A percentile compares a stretch with the other conserved stretches of the same genome.
Evolutionary conservation across 352 stramenopile species (phyloP).

Genomic region (Nothophytophthora sp.): DNA sequence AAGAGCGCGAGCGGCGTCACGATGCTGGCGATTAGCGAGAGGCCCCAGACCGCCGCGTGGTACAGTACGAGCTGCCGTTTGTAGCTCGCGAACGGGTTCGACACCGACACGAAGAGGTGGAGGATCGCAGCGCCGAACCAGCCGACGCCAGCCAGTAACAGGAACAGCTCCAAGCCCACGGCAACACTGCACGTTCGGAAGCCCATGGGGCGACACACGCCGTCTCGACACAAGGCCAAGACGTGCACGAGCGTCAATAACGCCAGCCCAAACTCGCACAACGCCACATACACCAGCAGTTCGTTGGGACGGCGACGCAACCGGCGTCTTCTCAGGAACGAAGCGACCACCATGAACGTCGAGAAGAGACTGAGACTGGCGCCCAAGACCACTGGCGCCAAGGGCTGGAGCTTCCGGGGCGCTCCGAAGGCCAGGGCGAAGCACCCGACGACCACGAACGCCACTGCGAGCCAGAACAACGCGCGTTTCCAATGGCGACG

Average conservation of each 20-base stretch:
- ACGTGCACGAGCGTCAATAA: conserved; percentile 47
- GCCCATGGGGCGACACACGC: conserved; percentile 37
- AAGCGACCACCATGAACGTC: conserved; percentile 50
- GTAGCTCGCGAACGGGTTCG: conserved; percentile 78
- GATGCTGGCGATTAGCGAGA: conserved; percentile 44
- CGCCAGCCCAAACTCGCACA: conserved; percentile 61
- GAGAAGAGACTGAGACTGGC: conserved; percentile 52
- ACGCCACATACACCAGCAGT: conserved; percentile 60
- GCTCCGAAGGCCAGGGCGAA: conserved; percentile 52
- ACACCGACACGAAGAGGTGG: conserved; percentile 72
- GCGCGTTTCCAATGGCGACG: conserved; percentile 17
- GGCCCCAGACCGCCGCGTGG: conserved; percentile 52
- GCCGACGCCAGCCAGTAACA: conserved; percentile 56
- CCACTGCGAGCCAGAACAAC: conserved; percentile 32
- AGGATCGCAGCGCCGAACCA: conserved; percentile 76
- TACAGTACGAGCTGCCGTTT: conserved; percentile 59
- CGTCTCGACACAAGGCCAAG: conserved; percentile 41
- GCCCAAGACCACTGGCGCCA: conserved; percentile 51
- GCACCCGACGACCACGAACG: conserved; percentile 32
- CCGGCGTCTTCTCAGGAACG: conserved; percentile 41
- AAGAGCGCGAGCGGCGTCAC: conserved; percentile 48
- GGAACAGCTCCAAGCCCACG: conserved; percentile 55
- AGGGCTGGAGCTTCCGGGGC: conserved; percentile 29
- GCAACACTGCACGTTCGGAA: conserved; percentile 37
- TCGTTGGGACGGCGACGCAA: conserved; percentile 59